Conservation (phyloP, 2,329 filamentous ascomycete species). For the Cadophora luteo-olivacea region DNA sequence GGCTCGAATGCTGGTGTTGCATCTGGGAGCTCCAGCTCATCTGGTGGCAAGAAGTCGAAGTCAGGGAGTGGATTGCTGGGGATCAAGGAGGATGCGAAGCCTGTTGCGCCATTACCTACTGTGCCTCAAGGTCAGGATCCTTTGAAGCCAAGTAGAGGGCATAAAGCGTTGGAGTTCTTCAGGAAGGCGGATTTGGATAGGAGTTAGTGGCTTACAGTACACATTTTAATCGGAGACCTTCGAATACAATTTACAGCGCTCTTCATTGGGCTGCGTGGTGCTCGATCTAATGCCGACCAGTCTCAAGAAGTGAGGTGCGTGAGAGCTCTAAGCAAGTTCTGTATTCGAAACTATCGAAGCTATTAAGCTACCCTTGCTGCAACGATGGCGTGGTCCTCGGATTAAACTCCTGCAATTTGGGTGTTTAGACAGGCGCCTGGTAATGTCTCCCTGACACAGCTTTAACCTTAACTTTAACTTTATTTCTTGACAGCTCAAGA, state of each 20-base stretch:
- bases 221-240: not conserved
- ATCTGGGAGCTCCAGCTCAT: slow-evolving; percentile 19
- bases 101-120: slow-evolving; percentile 20
- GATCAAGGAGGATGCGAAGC: slow-evolving; percentile 29
- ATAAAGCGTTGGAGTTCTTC: slow-evolving; percentile 34
- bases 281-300: too few relatives aligned
- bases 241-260: not conserved
- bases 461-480: too few relatives aligned
- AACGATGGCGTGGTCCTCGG: too few relatives aligned
- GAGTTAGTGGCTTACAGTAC: slow-evolving; percentile 26
- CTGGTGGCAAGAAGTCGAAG: slow-evolving; percentile 21
- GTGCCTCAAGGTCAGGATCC: slow-evolving; percentile 19
- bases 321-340: too few relatives aligned
- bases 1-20: slow-evolving; percentile 17
- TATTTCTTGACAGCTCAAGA: too few relatives aligned
- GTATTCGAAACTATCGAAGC: too few relatives aligned
- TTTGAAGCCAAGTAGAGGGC: slow-evolving; percentile 29
- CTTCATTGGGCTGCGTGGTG: not conserved
- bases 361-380: too few relatives aligned
- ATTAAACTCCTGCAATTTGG: too few relatives aligned
- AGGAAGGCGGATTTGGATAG: slow-evolving; percentile 41
- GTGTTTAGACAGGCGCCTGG: too few relatives aligned
- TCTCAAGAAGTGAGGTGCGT: too few relatives aligned
- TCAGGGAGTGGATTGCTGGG: slow-evolving; percentile 22
- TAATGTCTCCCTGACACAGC: too few relatives aligned